Base-by-base conservation (phyloP, 805 yeast genomes). In the Yarrowia keelungensis region DNA sequence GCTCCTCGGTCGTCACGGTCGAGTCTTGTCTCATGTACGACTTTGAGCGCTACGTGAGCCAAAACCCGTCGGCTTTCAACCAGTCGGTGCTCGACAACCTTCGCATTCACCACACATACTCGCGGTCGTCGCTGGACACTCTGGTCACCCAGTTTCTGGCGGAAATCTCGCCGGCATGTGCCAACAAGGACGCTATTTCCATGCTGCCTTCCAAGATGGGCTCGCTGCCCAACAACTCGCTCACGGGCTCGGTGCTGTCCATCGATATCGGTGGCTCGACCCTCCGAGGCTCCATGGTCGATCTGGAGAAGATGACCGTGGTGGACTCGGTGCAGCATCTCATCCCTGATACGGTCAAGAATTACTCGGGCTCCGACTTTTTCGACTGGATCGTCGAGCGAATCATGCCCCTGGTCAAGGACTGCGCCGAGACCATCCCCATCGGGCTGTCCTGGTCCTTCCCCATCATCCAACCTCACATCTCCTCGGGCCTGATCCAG, bases 181-280 rank as follows among this genome's bases (percentile, higher is more conserved):
- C 42, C 42, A 35, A 59, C 42, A 35, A 2, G 26, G 16, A 59
- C 32, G 65, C 65, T 3, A 41, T 71, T 5, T 61, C 71, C 26
- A 92, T 92, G 97, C 87, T 91, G 71, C 97, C 97, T 46, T 84
- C 96, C 1, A 92, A 79, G 74, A 92, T 91, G 26, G 88, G 92
- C 4, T 82, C 84, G 8, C 83, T 89, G 71, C 98, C 97, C 35
- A 84, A 83, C 42, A 97, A 97, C 43, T 80, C 84, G 51, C 97
- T 92, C 76, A 79, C 79, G 59, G 97, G 97, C 43, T 80, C 89
- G 49, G 85, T 82, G 69, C 79, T 92, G 68, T 96, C 97, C 68
- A 93, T 94, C 5, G 97, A 92, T 76, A 81, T 92, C 62, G 98
- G 98, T 70, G 97, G 97, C 53, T 91, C 97, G 59, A 91, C 92